Conservation (phyloP, 805 yeast species). For the Barnettozyma vustinii region DNA sequence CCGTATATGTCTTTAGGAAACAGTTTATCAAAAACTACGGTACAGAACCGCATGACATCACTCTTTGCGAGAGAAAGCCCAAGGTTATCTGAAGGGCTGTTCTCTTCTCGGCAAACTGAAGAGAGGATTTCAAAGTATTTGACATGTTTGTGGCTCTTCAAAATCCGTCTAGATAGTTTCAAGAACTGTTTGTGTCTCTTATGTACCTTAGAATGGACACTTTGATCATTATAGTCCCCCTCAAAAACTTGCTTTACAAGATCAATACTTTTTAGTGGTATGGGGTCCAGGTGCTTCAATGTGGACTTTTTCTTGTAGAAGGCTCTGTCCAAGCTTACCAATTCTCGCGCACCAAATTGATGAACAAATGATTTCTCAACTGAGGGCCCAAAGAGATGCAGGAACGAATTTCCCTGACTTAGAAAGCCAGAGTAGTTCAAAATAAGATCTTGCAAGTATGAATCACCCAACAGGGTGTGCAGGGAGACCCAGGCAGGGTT, state of each 20-base stretch:
- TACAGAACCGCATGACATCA: constrained; percentile 37
- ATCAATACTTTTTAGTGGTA: constrained; percentile 4
- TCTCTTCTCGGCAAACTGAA: constrained; percentile 27
- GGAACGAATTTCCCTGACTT: background rate
- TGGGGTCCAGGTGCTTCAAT: constrained; percentile 8
- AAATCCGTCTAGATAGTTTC: constrained; percentile 14
- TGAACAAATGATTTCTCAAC: background rate
- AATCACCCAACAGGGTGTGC: constrained; percentile 10
- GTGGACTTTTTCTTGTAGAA: constrained; percentile 11
- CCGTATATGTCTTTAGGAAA: constrained; percentile 55
- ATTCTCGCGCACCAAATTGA: background rate
- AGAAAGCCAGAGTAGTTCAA: constrained; percentile 12
- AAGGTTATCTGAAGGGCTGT: constrained; percentile 24
- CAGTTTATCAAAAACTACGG: constrained; percentile 39
- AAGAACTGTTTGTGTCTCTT: constrained; percentile 19
- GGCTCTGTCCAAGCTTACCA: constrained; percentile 10
- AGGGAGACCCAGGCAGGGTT: constrained; percentile 37
- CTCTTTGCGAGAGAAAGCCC: constrained; percentile 28
- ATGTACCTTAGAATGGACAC: constrained; percentile 23
- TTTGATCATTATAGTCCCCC: constrained; percentile 6
- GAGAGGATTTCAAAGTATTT: constrained; percentile 34
- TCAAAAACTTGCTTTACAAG: constrained; percentile 10
- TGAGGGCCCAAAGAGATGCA: constrained; percentile 18
- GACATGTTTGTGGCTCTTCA: constrained; percentile 30
- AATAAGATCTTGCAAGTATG: constrained; percentile 10